A percentile compares a stretch with the other conserved stretches of the same genome.
Conservation (phyloP, 139 green algal genomes). For the Spirogloea muscicola region DNA sequence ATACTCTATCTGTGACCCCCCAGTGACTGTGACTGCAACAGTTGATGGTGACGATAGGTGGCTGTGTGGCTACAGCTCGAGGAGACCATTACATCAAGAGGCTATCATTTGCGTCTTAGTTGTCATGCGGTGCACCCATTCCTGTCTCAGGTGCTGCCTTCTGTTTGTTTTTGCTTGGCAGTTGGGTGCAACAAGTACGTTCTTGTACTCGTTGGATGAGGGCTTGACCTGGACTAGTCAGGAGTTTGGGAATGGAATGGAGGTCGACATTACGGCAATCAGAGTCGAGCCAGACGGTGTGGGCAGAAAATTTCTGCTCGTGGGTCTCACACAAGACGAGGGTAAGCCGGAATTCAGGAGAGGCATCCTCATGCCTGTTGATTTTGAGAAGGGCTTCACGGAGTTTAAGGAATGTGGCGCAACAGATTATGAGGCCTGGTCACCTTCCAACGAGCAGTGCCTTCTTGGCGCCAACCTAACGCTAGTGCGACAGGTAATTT, state of each 20-base stretch:
- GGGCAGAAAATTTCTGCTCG: slow-evolving; percentile 82
- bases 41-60: no score
- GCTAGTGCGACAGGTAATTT: slow-evolving; percentile 57
- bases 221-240: slow-evolving; percentile 74
- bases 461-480: slow-evolving; percentile 44
- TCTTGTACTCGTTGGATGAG: slow-evolving; percentile 77
- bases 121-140: no score
- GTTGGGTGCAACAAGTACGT: slow-evolving; percentile 31
- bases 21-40: no score
- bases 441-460: slow-evolving; percentile 22
- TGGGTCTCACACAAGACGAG: not conserved
- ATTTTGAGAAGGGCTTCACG: slow-evolving; percentile 19
- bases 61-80: no score
- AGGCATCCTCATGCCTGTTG: slow-evolving; percentile 8
- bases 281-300: slow-evolving; percentile 53
- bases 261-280: slow-evolving; percentile 85
- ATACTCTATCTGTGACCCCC: no score
- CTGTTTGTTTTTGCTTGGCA: no score
- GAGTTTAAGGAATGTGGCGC: slow-evolving; percentile 30
- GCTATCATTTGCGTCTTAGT: no score
- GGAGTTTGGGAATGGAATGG: slow-evolving; percentile 51
- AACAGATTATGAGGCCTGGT: slow-evolving; percentile 54
- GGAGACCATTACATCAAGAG: no score
- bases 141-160: no score
- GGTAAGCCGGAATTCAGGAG: not conserved